These are phyloP conservation scores for Wallacemonas sp. DNA, from an alignment of 208 protist species.

Conservation along the genomic window DNA sequence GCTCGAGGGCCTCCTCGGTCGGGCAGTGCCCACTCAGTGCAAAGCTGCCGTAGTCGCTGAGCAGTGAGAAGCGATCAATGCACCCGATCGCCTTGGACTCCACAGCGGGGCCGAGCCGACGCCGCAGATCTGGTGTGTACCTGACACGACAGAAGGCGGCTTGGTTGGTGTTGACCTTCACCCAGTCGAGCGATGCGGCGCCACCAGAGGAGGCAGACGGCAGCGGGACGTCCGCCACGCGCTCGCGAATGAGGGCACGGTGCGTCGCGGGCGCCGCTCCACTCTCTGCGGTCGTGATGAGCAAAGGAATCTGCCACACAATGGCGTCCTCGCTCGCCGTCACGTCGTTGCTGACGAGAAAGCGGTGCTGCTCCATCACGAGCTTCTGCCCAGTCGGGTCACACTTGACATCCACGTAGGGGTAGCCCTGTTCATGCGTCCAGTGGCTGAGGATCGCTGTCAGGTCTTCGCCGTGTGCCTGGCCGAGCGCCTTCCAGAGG, in stretches of 20 bases:
- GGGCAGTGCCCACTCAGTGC: conserved; percentile 57
- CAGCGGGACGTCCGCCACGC: conserved; percentile 16
- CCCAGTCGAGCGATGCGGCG: conserved; percentile 37
- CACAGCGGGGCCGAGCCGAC: conserved; percentile 42
- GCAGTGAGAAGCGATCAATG: conserved; percentile 66
- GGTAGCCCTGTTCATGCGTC: conserved; percentile 77
- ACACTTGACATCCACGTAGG: conserved; percentile 42
- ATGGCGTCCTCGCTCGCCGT: conserved; percentile 35
- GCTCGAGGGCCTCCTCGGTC: conserved; percentile 39
- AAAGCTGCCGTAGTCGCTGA: conserved; percentile 76
- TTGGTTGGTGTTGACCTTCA: conserved; percentile 74
- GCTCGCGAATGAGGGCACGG: conserved; percentile 11
- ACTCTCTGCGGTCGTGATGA: conserved; percentile 19
- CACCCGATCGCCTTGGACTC: conserved; percentile 36
- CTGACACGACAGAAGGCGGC: conserved; percentile 77
- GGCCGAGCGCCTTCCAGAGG: conserved; percentile 83
- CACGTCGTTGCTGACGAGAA: conserved; percentile 42
- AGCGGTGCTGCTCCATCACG: conserved; percentile 41
- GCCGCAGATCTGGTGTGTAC: conserved; percentile 56
- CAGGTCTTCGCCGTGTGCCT: conserved; percentile 62
- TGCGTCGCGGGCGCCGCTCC: conserved; percentile 16
- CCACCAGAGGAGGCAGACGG: background rate
- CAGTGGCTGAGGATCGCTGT: conserved; percentile 63
- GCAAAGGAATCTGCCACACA: conserved; percentile 76
- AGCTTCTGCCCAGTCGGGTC: conserved; percentile 12